Evolutionary conservation across 1,284 basidiomycete genomes (phyloP), one percentile per base, ranked within the genome.

Genomic region (Melampsora larici-populina): DNA sequence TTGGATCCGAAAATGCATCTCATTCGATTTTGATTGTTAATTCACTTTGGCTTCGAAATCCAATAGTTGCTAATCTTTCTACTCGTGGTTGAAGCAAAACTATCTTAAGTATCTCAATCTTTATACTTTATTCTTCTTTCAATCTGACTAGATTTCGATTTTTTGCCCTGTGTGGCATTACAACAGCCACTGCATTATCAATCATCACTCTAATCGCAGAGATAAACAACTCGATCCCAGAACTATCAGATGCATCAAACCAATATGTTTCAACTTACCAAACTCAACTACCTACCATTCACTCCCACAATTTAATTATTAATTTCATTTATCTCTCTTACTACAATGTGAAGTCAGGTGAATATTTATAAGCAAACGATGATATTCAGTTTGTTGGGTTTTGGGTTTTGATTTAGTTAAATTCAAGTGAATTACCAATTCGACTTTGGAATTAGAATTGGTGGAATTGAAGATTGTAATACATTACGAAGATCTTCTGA

Each of bases 11-110:
- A 26, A 67, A 8, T 81, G 79, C 79, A 15, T 81, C 80, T 0
- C 84, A 85, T 65, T 48, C 58, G 17, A 55, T 60, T 24, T 69
- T 55, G 46, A 33, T 69, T 6, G 82, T 84, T 9, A 85, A 89
- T 0, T 82, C 89, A 4, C 88, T 97, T 80, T 89, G 88, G 88
- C 89, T 97, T 1, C 87, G 98, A 79, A 98, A 96, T 84, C 96
- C 96, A 0, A 88, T 99, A 81, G 92, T 96, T 0, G 92, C 97
- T 82, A 92, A 94, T 80, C 98, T 99, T 81, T 95, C 94, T 0
- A 99, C 96, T 0, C 89, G 96, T 11, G 97, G 96, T 1, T 97
- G 93, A 1, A 94, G 95, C 21, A 97, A 99, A 85, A 90, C 93
- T 0, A 86, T 97, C 1, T 88, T 98, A 2, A 90, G 91, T 24